Evolutionary conservation across 78 protist genomes (phyloP), one percentile per base, ranked within the genome.

Genomic region (Dictyostelium intermedium): DNA sequence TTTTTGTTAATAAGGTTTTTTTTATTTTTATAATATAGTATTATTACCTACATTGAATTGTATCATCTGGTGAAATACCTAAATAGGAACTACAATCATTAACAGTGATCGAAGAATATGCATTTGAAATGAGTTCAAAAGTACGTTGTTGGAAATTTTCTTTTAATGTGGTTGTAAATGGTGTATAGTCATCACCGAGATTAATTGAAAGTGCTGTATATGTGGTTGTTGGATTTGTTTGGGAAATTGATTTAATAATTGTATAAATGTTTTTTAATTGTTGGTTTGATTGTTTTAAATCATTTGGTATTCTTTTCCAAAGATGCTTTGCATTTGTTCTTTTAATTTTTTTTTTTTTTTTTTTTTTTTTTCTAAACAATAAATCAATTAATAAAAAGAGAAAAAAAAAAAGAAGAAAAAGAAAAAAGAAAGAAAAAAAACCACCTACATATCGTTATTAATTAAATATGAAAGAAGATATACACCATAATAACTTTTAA

Each of bases 281-380:
- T 69, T 72, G 82, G 3, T 72, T 9, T 11, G 32, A 63, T 25
- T 70, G 43, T 30, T 70, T 85, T 3, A 85, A 25, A 27, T 85
- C 83, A 35, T 78, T 70, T 85, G 91, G 83, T 16, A 85, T 85
- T 85, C 91, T 85, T 37, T 85, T 35, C 91, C 91, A 85, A 45
- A 85, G 56, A 9, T 70, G 76, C 35, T 80, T 70, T 30, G 83
- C 91, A 34, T 73, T 73, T 74, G n/a, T 47, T 23, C 91, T 84
- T 53, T 84, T 30, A n/a, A 20, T 16, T 7, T 35, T 35, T 35
- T 5, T 34, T 18, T 11, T 73, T 16, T 32, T 35, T 16, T 35
- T 45, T 11, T 47, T 2, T 13, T 45, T 10, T 23, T 27, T 37
- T n/a, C n/a, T n/a, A n/a, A n/a, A n/a, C 5, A n/a, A 56, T 82